phyloP scores from a whole-genome alignment of 306 rosid species.

The Glycyrrhiza uralensis region DNA sequence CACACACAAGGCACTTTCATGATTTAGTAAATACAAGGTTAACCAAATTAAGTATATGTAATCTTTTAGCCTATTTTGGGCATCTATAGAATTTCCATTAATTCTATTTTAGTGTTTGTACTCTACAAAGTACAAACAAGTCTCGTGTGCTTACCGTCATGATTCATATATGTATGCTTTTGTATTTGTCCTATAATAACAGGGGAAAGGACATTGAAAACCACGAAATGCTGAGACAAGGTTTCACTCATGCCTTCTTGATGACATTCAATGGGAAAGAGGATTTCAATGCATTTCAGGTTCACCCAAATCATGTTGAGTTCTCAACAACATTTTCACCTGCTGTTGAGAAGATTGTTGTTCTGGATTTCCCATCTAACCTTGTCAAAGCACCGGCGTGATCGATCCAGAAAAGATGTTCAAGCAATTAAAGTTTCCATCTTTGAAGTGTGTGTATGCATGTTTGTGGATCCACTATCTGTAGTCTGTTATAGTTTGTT shows the following conservation, averaged over 20 bases:
- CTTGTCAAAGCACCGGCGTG: slow-evolving; percentile 53
- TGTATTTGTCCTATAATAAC: not conserved
- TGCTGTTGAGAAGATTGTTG: slow-evolving; percentile 75
- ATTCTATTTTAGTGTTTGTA: no score
- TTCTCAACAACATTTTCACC: slow-evolving; percentile 72
- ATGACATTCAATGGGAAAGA: slow-evolving; percentile 80
- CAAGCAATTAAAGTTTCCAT: slow-evolving; percentile 3
- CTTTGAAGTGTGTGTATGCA: not conserved
- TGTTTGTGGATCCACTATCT: slow-evolving; percentile 10
- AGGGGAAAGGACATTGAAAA: slow-evolving; percentile 82
- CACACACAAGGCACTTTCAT: not conserved
- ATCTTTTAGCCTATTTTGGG: not conserved
- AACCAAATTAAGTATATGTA: not conserved
- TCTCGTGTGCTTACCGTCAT: not conserved
- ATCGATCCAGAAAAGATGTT: slow-evolving; percentile 19
- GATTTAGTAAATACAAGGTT: not conserved
- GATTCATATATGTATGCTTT: no score
- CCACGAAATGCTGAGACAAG: slow-evolving; percentile 73
- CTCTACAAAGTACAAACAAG: not conserved
- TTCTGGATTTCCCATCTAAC: slow-evolving; percentile 73
- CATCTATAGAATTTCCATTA: not conserved
- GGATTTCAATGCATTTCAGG: slow-evolving; percentile 49
- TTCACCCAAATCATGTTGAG: slow-evolving; percentile 66
- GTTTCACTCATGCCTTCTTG: slow-evolving; percentile 80
- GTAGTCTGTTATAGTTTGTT: slow-evolving; percentile 17